Conservation (phyloP, 176 grass and related monocot genomes). For the Oryza longistaminata region DNA sequence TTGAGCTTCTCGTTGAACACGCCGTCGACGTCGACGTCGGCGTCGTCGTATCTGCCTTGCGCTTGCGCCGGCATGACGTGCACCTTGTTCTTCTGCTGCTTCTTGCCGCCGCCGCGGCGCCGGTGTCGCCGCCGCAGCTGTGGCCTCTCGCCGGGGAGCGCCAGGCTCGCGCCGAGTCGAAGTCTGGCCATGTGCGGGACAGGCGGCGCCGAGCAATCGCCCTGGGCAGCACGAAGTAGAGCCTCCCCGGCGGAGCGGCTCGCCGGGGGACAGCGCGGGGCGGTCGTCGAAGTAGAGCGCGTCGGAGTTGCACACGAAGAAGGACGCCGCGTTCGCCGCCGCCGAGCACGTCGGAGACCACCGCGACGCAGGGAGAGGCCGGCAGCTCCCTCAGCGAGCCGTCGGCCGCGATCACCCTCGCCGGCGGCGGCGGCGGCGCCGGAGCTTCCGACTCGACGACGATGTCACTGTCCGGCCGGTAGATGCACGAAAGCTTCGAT, state of each 20-base stretch:
- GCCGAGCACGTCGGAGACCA: conserved; percentile 28
- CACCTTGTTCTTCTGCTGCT: background rate
- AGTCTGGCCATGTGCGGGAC: conserved; percentile 59
- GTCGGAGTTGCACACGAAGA: conserved; percentile 66
- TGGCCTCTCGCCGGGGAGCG: conserved; percentile 2
- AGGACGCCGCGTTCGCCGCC: background rate
- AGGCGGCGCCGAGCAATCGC: conserved; percentile 12
- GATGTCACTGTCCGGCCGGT: conserved; percentile 23
- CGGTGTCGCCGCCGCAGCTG: conserved; percentile 31
- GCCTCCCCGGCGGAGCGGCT: conserved; percentile 44
- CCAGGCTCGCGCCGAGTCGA: conserved; percentile 51
- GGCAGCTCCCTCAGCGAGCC: conserved; percentile 50
- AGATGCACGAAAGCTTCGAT: conserved; percentile 36
- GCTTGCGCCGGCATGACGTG: conserved; percentile 5
- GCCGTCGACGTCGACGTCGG: background rate
- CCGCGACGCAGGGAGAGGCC: background rate
- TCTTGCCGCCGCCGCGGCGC: background rate
- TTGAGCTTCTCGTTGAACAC: conserved; percentile 35
- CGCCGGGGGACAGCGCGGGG: background rate
- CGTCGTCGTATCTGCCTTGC: too few species aligned
- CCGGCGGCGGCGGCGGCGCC: conserved; percentile 12
- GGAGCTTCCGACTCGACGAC: conserved; percentile 8
- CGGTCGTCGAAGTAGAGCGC: conserved; percentile 46
- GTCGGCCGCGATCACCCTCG: conserved; percentile 42
- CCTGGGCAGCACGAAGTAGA: too few species aligned